Evolutionary conservation across 331 rosid species (phyloP).

Genomic region (Prunus yedoensis): DNA sequence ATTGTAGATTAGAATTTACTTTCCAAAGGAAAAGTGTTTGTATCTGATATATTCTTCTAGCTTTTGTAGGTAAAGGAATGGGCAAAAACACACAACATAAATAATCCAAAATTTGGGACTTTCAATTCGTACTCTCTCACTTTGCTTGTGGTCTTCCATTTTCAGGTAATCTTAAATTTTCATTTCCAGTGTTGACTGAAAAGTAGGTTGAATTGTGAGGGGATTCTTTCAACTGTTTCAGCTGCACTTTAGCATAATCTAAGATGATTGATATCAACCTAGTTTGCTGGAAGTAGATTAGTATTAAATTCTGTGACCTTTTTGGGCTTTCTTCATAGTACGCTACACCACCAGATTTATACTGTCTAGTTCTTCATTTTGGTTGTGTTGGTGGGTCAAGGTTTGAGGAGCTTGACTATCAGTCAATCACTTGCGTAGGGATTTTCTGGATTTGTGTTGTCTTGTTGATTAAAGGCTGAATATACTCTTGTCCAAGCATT

Average conservation of each 20-base stretch:
- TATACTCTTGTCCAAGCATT: no score
- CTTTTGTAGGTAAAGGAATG: conserved; percentile 92
- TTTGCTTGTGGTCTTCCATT: conserved; percentile 84
- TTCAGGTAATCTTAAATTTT: conserved; percentile 64
- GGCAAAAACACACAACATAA: conserved; percentile 86
- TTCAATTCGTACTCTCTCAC: conserved; percentile 86
- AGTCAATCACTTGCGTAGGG: no score
- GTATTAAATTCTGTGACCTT: background rate
- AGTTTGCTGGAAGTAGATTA: background rate
- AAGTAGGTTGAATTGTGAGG: background rate
- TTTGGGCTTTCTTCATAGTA: background rate
- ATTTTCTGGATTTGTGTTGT: no score
- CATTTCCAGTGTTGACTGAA: background rate
- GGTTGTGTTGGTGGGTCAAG: no score
- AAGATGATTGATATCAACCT: conserved; percentile 11
- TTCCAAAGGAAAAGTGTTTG: conserved; percentile 24
- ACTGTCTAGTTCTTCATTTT: background rate
- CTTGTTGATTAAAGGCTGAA: no score
- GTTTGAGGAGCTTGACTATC: no score
- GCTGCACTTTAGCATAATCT: conserved; percentile 2
- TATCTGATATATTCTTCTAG: conserved; percentile 32
- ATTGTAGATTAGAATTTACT: conserved; percentile 17
- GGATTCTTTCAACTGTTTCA: background rate
- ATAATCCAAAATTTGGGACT: conserved; percentile 68
- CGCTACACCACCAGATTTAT: background rate